phyloP scores from a whole-genome alignment of 352 stramenopile species.

The Globisporangium camurandrum region DNA sequence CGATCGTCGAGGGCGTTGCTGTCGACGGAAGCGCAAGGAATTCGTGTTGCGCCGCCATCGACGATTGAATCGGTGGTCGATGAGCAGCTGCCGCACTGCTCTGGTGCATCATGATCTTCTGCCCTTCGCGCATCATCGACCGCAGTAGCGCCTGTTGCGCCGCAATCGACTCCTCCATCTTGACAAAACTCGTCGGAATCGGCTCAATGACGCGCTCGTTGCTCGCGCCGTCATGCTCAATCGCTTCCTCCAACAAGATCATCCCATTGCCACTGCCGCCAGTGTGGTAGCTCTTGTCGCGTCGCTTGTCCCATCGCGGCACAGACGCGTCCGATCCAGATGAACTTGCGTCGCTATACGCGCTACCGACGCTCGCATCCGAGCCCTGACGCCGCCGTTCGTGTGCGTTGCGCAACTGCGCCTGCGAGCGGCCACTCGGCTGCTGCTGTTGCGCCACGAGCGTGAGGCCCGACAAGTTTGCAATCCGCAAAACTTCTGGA shows the following conservation, averaged over 20 bases:
- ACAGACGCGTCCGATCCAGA: constrained; percentile 11
- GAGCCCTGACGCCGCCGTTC: constrained; percentile 39
- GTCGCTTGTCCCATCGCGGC: constrained; percentile 8
- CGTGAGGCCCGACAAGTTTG: constrained; percentile 14
- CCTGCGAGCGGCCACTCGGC: neutral
- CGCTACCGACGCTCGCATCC: constrained; percentile 27
- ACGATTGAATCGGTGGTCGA: constrained; percentile 2
- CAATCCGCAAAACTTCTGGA: no score
- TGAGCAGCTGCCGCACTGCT: constrained; percentile 2
- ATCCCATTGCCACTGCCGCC: constrained; percentile 12
- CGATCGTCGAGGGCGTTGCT: neutral
- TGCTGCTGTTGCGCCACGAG: neutral
- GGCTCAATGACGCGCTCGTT: constrained; percentile 42
- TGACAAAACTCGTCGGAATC: constrained; percentile 57
- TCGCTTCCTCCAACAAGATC: constrained; percentile 24
- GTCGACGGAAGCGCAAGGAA: constrained; percentile 15
- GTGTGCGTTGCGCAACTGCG: constrained; percentile 5
- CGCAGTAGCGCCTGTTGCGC: constrained; percentile 61
- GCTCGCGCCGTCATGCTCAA: constrained; percentile 15
- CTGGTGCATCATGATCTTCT: constrained; percentile 49
- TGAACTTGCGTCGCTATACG: constrained; percentile 28
- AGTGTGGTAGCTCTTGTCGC: constrained; percentile 9
- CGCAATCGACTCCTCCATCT: constrained; percentile 77
- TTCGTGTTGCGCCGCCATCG: constrained; percentile 5
- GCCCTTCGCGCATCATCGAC: constrained; percentile 65